phyloP scores from a whole-genome alignment of 768 basidiomycete genomes.

The Nidularia pulvinata region DNA sequence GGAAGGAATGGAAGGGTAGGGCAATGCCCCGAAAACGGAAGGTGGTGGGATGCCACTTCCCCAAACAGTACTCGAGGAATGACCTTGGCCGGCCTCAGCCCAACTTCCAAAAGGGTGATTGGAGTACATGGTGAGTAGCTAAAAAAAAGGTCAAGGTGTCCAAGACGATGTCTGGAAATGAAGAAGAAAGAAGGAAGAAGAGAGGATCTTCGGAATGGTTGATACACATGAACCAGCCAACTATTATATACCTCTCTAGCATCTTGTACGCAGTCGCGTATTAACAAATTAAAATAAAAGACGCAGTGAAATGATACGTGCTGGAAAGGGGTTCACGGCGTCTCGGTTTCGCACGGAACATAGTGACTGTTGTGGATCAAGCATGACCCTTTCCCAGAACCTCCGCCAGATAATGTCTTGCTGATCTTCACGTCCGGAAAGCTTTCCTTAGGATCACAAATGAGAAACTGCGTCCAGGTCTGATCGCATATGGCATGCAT shows the following conservation, averaged over 20 bases:
- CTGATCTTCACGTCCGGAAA: too few species aligned
- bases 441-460: not conserved
- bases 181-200: slow-evolving; percentile 1
- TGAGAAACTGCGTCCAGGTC: not conserved
- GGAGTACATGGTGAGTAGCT: slow-evolving; percentile 15
- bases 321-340: not conserved
- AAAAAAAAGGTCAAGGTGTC: slow-evolving; percentile 2
- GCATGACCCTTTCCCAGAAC: not conserved
- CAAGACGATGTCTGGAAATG: not conserved
- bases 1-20: slow-evolving; percentile 39
- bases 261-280: not conserved
- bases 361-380: not conserved
- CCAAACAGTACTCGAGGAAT: slow-evolving; percentile 15
- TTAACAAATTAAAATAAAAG: not conserved
- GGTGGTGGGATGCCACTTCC: slow-evolving; percentile 26
- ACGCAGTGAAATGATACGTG: not conserved
- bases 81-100: slow-evolving; percentile 22
- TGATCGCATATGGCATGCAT: too few species aligned
- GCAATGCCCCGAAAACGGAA: slow-evolving; percentile 65
- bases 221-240: not conserved
- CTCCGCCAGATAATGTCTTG: not conserved
- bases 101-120: slow-evolving; percentile 40
- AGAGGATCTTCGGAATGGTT: not conserved
- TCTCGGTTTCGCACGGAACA: not conserved
- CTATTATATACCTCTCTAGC: not conserved